Base-by-base conservation (phyloP, 129 eudicot genomes). In the Saposhnikovia divaricata region DNA sequence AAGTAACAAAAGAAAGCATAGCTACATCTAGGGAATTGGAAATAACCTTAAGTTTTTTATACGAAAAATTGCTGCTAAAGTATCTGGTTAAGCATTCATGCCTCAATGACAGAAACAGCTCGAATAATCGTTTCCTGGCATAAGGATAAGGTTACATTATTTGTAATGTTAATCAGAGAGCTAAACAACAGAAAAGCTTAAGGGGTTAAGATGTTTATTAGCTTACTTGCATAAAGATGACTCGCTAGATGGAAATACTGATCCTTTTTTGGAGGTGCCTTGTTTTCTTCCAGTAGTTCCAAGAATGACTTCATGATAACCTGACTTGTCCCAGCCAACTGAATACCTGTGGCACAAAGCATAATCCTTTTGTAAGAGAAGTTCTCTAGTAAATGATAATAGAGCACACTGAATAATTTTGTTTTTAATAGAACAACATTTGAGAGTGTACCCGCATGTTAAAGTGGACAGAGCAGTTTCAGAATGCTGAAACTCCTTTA, bases 241-340 rank as follows among this genome's bases (percentile, higher is more conserved):
- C 85, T 92, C 92, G 40, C 96, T 90, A 59, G 97, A 89, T 45
- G 98, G 96, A 70, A 66, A 88, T 69, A 85, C 68, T 12, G 97
- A 93, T 47, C 91, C 98, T 87, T 95, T 92, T 44, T 87, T 87
- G 78, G 97, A 90, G 34, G 97, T 95, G 68, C 98, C 98, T 83
- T 95, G 97, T 79, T 95, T 95, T 80, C 98, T 85, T 39, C 98
- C 98, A 42, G 98, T 95, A 53, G 94, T 95, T 73, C 98, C 97
- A 83, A 95, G 97, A 77, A 92, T 84, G 80, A 90, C 97, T 84
- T 95, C 98, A 81, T 92, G 97, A 78, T 28, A 66, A 42, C 78
- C 78, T 75, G 78, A n/a, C 61, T 75, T 46, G 78, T 75, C 51
- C 78, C 78, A 75, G 78, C 78, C 66, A 0, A 78, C 63, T 42